A percentile compares a stretch with the other conserved stretches of the same genome.
phyloP scores from a whole-genome alignment of 805 yeast genomes.

The Yamadazyma takamatsuzukensis region DNA sequence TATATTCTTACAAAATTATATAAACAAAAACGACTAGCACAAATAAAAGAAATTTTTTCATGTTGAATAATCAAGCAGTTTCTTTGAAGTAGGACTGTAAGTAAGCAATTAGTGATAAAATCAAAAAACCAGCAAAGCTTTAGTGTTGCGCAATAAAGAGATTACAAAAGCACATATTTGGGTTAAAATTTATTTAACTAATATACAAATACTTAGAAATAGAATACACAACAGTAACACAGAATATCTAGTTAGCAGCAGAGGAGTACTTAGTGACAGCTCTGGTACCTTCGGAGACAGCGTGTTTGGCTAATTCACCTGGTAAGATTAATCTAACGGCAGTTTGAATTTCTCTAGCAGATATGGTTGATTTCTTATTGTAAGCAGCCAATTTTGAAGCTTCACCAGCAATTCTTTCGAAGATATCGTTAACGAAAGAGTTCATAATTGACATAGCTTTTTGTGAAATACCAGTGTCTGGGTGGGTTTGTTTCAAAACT shows the following conservation, averaged over 20 bases:
- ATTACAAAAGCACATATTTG: neutral
- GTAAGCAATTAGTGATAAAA: too few relatives aligned
- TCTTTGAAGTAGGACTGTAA: too few relatives aligned
- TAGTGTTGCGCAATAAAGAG: neutral
- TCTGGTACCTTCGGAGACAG: conserved; percentile 98
- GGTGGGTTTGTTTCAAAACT: conserved; percentile 98
- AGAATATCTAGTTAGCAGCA: conserved; percentile 33
- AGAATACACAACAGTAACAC: conserved; percentile 1
- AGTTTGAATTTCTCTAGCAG: conserved; percentile 98
- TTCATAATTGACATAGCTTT: conserved; percentile 98
- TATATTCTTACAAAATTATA: too few relatives aligned
- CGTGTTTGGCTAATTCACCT: conserved; percentile 98
- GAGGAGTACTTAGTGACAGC: conserved; percentile 96
- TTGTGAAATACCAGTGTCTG: conserved; percentile 99
- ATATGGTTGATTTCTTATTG: conserved; percentile 96
- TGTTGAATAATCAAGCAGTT: too few relatives aligned
- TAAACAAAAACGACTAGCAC: too few relatives aligned
- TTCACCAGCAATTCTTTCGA: conserved; percentile 96
- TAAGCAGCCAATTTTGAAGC: conserved; percentile 98
- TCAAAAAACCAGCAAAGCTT: too few relatives aligned
- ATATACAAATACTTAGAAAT: conserved; percentile 7
- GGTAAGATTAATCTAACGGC: conserved; percentile 98
- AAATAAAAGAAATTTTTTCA: too few relatives aligned
- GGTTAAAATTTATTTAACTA: conserved; percentile 3
- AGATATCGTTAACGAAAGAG: conserved; percentile 96